Conservation (phyloP, 2,329 filamentous ascomycete species). For the Coccinonectria pachysandricola region DNA sequence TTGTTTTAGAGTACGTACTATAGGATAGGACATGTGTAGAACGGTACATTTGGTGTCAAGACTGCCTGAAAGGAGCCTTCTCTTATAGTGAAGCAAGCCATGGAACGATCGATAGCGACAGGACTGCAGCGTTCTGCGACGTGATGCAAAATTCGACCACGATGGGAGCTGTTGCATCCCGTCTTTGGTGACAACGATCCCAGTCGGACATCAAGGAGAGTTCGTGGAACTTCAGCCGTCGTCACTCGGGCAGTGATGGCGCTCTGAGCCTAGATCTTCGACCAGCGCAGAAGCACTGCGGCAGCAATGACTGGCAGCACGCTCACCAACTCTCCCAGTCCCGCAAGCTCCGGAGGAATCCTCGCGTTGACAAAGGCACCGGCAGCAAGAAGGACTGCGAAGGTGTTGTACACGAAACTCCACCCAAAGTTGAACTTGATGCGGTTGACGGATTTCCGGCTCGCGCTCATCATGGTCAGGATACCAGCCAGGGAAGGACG, state of each 20-base stretch:
- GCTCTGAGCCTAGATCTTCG: conserved; percentile 10
- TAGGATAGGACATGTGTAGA: conserved; percentile 4
- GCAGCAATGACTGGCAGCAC: conserved; percentile 55
- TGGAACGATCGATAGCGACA: conserved; percentile 7
- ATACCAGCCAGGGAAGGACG: conserved; percentile 45
- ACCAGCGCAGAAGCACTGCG: conserved; percentile 17
- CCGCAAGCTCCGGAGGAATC: conserved; percentile 52
- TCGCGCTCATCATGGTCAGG: conserved; percentile 46
- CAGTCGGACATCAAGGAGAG: conserved; percentile 3
- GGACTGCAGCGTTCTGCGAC: conserved; percentile 4
- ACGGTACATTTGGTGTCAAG: conserved; percentile 2
- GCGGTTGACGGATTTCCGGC: conserved; percentile 32
- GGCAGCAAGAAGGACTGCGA: conserved; percentile 55
- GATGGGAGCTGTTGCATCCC: conserved; percentile 2
- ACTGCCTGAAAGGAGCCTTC: conserved; percentile 2
- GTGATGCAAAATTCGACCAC: conserved; percentile 1
- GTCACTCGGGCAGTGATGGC: neutral
- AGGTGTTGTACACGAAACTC: conserved; percentile 59
- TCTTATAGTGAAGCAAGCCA: conserved; percentile 3
- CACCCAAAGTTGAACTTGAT: conserved; percentile 60
- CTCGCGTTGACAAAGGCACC: conserved; percentile 49
- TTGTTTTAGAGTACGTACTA: conserved; percentile 1
- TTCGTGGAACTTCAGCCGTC: conserved; percentile 1
- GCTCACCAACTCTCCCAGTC: conserved; percentile 63
- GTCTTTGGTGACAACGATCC: neutral